phyloP scores from a whole-genome alignment of 2,329 filamentous ascomycete genomes.

The Beauveria sp. region DNA sequence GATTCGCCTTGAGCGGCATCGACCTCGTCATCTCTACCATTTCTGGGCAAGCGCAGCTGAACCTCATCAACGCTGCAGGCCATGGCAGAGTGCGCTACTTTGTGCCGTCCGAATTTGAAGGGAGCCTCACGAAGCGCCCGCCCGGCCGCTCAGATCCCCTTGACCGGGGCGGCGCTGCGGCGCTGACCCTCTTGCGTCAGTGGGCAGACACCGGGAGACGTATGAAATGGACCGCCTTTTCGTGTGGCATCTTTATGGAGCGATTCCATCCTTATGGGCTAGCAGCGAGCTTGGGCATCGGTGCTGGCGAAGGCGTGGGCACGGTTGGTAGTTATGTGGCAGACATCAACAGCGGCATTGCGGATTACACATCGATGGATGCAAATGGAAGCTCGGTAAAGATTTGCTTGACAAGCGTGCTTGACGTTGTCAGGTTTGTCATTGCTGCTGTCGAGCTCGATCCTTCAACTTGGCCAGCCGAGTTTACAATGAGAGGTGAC shows the following conservation, averaged over 20 bases:
- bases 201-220: constrained; percentile 35
- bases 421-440: constrained; percentile 64
- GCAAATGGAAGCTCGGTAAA: constrained; percentile 40
- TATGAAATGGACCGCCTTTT: constrained; percentile 64
- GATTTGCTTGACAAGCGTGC: constrained; percentile 60
- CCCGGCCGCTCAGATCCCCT: constrained; percentile 43
- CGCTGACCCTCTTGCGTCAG: constrained; percentile 47
- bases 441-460: constrained; percentile 60
- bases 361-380: constrained; percentile 53
- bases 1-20: constrained; percentile 61
- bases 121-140: constrained; percentile 47
- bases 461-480: constrained; percentile 54
- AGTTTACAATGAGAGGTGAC: constrained; percentile 64
- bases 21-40: constrained; percentile 72
- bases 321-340: constrained; percentile 59
- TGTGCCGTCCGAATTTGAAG: constrained; percentile 71
- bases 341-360: constrained; percentile 49
- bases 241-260: constrained; percentile 70
- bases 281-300: constrained; percentile 31
- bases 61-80: constrained; percentile 64
- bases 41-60: constrained; percentile 56
- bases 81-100: constrained; percentile 58
- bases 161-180: constrained; percentile 52
- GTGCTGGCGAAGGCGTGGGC: constrained; percentile 50
- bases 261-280: constrained; percentile 64